Evolutionary conservation across 805 yeast species (phyloP).

Genomic region (Grigorovia yakushimaensis): DNA sequence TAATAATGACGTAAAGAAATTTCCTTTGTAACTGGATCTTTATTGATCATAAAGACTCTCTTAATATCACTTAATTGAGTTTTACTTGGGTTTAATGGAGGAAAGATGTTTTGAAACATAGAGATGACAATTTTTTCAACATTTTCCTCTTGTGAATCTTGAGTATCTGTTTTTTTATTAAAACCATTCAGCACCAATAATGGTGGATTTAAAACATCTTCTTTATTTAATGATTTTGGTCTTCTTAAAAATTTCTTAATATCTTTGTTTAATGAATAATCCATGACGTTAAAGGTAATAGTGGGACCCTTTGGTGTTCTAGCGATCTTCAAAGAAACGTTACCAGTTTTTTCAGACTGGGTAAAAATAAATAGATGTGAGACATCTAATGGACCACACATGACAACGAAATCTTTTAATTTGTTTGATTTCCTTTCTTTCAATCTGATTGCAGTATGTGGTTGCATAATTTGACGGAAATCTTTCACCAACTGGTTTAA

Average conservation of each 20-base stretch:
- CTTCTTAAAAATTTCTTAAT: slow-evolving; percentile 55
- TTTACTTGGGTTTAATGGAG: slow-evolving; percentile 80
- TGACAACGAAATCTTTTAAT: slow-evolving; percentile 88
- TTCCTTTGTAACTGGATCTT: slow-evolving; percentile 56
- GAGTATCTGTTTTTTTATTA: slow-evolving; percentile 18
- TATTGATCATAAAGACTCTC: slow-evolving; percentile 77
- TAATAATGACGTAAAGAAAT: slow-evolving; percentile 85
- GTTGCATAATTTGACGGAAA: slow-evolving; percentile 85
- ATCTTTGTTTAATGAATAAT: slow-evolving; percentile 76
- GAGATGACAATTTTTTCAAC: slow-evolving; percentile 81
- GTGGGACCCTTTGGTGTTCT: slow-evolving; percentile 94
- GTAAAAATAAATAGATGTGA: slow-evolving; percentile 80
- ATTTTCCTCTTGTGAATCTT: slow-evolving; percentile 27
- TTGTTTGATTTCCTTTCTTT: slow-evolving; percentile 81
- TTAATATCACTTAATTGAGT: slow-evolving; percentile 67
- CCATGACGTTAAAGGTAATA: slow-evolving; percentile 64
- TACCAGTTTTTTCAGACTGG: slow-evolving; percentile 68
- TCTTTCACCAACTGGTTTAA: slow-evolving; percentile 78
- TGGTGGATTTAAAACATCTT: slow-evolving; percentile 73
- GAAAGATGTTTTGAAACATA: slow-evolving; percentile 90
- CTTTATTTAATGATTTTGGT: slow-evolving; percentile 70
- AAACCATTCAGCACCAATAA: slow-evolving; percentile 90
- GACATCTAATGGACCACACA: slow-evolving; percentile 96
- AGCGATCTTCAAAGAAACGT: slow-evolving; percentile 72
- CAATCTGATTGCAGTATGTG: slow-evolving; percentile 86